Conservation (phyloP, 768 basidiomycete species). For the Gyrodon lividus region DNA sequence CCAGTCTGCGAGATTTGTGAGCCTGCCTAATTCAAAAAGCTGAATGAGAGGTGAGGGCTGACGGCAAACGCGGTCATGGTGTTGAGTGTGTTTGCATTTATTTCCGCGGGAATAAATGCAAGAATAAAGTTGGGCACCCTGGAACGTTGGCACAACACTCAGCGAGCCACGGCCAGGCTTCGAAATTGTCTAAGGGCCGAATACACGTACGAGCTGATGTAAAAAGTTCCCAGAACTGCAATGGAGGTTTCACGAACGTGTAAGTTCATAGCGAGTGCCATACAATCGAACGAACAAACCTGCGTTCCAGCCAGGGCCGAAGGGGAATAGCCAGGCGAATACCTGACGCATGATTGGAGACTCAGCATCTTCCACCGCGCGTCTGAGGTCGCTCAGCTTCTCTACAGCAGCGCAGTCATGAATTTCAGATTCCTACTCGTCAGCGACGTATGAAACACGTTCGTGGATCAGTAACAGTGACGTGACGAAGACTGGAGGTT, state of each 20-base stretch:
- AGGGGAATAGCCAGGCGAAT: constrained; percentile 83
- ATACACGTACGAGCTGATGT: constrained; percentile 86
- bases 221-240: constrained; percentile 84
- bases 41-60: constrained; percentile 29
- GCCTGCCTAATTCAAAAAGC: constrained; percentile 15
- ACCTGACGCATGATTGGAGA: constrained; percentile 78
- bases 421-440: constrained; percentile 43
- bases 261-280: constrained; percentile 2
- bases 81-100: constrained; percentile 80
- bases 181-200: constrained; percentile 10
- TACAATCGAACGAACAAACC: constrained; percentile 32
- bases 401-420: constrained; percentile 40
- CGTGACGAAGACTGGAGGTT: background rate
- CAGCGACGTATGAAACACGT: constrained; percentile 5
- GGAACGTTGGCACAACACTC: constrained; percentile 22
- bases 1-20: constrained; percentile 57
- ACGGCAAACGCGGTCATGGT: constrained; percentile 95
- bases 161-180: constrained; percentile 18
- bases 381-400: constrained; percentile 58
- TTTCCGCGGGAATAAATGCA: constrained; percentile 88
- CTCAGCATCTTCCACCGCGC: constrained; percentile 56
- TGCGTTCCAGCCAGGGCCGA: constrained; percentile 88
- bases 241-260: constrained; percentile 22
- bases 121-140: constrained; percentile 95
- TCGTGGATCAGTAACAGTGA: constrained; percentile 4